Evolutionary conservation across 805 yeast species (phyloP).

Genomic region (Blastobotrys muscicola): DNA sequence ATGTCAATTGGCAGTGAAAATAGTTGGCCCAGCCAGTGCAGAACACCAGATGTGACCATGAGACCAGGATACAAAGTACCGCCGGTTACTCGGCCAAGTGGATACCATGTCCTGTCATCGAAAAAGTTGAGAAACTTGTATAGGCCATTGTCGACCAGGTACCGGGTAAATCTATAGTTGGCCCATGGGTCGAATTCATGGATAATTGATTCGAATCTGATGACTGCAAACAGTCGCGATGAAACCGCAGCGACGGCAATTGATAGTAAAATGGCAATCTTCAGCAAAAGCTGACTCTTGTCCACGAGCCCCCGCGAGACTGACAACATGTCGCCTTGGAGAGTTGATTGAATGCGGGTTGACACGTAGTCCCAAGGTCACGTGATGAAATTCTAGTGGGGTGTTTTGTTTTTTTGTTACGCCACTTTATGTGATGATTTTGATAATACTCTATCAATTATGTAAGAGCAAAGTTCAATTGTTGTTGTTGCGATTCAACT

Average conservation of each 20-base stretch:
- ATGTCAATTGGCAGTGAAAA: constrained; percentile 82
- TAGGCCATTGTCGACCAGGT: constrained; percentile 71
- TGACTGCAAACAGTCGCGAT: constrained; percentile 89
- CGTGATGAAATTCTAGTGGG: background rate
- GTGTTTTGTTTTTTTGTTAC: no score
- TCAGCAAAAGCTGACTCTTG: constrained; percentile 34
- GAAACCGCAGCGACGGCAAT: constrained; percentile 89
- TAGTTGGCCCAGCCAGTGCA: constrained; percentile 59
- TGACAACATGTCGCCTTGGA: background rate
- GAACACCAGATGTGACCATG: constrained; percentile 93
- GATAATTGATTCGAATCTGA: constrained; percentile 89
- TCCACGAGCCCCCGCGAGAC: constrained; percentile 8
- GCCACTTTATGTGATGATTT: no score
- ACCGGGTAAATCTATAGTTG: constrained; percentile 93
- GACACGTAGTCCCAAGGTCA: background rate
- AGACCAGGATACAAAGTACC: constrained; percentile 97
- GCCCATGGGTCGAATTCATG: constrained; percentile 70
- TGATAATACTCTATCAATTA: no score
- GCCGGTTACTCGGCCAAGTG: constrained; percentile 97
- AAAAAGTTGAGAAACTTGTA: constrained; percentile 96
- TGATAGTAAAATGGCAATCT: constrained; percentile 57
- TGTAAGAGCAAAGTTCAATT: no score
- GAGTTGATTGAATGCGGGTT: background rate
- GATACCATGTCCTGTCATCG: constrained; percentile 98
- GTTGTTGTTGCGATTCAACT: no score